Evolutionary conservation across 2,329 filamentous ascomycete species (phyloP).

Genomic region (Ascocoryne sarcoides): DNA sequence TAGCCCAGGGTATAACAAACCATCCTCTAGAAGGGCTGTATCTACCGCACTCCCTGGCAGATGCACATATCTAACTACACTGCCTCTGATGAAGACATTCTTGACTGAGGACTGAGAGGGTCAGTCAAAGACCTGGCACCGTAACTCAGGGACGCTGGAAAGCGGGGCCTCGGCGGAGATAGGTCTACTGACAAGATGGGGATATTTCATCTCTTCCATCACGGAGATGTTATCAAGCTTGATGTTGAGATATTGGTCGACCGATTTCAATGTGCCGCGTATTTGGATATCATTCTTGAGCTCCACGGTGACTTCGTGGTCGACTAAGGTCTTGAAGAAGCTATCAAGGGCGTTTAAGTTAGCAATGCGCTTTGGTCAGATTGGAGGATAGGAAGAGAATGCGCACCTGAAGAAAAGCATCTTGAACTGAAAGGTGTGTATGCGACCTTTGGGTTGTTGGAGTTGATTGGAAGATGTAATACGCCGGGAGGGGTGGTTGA

Average conservation of each 20-base stretch:
- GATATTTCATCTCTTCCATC: constrained; percentile 88
- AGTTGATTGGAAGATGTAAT: no score
- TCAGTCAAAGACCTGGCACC: background rate
- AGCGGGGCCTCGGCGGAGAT: no score
- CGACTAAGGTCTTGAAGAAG: constrained; percentile 98
- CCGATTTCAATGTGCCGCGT: constrained; percentile 88
- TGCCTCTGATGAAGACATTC: constrained; percentile 69
- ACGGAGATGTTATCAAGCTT: constrained; percentile 95
- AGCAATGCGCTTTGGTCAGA: constrained; percentile 3
- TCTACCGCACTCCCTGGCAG: constrained; percentile 60
- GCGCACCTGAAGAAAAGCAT: constrained; percentile 34
- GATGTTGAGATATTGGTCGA: constrained; percentile 98
- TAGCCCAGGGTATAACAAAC: constrained; percentile 37
- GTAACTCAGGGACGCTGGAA: no score
- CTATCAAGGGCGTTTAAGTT: constrained; percentile 35
- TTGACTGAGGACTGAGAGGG: constrained; percentile 59
- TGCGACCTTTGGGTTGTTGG: no score
- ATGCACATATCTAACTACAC: constrained; percentile 67
- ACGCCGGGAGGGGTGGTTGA: no score
- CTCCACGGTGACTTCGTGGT: constrained; percentile 94
- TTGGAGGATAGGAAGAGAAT: background rate
- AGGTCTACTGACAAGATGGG: constrained; percentile 61
- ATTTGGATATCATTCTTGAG: constrained; percentile 99
- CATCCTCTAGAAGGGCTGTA: constrained; percentile 62
- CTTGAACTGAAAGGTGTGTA: constrained; percentile 18